phyloP scores from a whole-genome alignment of 306 rosid species.

The Canavalia ensiformis region DNA sequence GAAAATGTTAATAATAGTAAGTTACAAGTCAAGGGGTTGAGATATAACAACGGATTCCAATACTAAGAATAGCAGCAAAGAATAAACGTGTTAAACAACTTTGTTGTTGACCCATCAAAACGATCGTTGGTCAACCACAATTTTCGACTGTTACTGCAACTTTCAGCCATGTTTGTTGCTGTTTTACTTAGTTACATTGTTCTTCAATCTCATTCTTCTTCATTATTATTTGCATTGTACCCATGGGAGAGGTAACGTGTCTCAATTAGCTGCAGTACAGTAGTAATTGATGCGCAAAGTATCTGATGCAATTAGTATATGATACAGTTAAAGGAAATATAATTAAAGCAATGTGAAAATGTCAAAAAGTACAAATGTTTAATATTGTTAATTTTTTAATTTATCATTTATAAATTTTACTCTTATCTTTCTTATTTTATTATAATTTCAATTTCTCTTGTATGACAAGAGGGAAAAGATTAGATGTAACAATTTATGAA shows the following conservation, averaged over 20 bases:
- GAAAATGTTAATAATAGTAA: neutral
- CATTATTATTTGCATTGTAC: neutral
- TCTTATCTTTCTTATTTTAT: too few species aligned
- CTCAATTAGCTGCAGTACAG: neutral
- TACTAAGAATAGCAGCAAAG: constrained; percentile 1
- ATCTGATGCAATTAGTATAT: too few species aligned
- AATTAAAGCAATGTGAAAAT: too few species aligned
- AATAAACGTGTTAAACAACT: constrained; percentile 1
- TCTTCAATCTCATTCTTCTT: neutral
- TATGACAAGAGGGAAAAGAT: too few species aligned
- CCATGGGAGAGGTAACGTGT: neutral
- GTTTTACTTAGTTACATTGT: neutral
- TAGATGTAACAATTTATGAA: too few species aligned
- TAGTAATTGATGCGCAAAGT: neutral
- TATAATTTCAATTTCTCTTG: too few species aligned
- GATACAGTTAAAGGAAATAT: too few species aligned
- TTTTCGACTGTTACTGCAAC: neutral
- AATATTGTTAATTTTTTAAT: too few species aligned
- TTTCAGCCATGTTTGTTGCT: constrained; percentile 20
- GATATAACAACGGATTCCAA: constrained; percentile 21
- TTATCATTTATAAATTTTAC: too few species aligned
- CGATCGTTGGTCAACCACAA: constrained; percentile 12
- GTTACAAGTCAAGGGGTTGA: constrained; percentile 15
- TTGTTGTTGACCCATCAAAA: constrained; percentile 21
- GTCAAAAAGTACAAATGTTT: too few species aligned